Evolutionary conservation across 1,284 basidiomycete genomes (phyloP).

Genomic region (Ganoderma sinense): DNA sequence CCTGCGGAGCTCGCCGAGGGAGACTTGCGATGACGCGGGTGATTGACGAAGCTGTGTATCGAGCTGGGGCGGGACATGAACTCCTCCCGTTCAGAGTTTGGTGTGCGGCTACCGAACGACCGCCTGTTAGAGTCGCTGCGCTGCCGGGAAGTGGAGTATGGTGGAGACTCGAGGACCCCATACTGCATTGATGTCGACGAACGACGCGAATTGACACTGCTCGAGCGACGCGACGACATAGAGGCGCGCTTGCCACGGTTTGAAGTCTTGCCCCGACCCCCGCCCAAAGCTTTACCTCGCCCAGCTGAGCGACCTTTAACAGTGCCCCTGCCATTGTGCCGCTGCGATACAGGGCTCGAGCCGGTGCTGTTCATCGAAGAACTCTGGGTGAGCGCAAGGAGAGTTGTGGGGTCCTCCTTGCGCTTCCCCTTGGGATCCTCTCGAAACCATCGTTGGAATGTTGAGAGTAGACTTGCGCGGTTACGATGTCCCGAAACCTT

Average conservation of each 20-base stretch:
- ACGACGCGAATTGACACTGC: slow-evolving; percentile 81
- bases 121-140: slow-evolving; percentile 58
- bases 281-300: slow-evolving; percentile 40
- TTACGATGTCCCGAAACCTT: slow-evolving; percentile 52
- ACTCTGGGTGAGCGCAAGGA: slow-evolving; percentile 27
- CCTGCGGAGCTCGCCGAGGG: slow-evolving; percentile 79
- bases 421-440: slow-evolving; percentile 80
- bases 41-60: slow-evolving; percentile 67
- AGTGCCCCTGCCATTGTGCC: slow-evolving; percentile 40
- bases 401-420: slow-evolving; percentile 38
- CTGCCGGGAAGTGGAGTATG: slow-evolving; percentile 44
- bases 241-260: slow-evolving; percentile 69
- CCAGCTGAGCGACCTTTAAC: slow-evolving; percentile 59
- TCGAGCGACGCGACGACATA: slow-evolving; percentile 77
- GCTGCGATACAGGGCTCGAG: slow-evolving; percentile 32
- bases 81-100: slow-evolving; percentile 81
- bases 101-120: slow-evolving; percentile 78
- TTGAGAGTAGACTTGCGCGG: slow-evolving; percentile 73
- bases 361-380: slow-evolving; percentile 30
- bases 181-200: slow-evolving; percentile 75
- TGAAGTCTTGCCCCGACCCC: slow-evolving; percentile 33
- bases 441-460: slow-evolving; percentile 83
- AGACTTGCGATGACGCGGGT: slow-evolving; percentile 71
- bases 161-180: slow-evolving; percentile 62
- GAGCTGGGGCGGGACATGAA: slow-evolving; percentile 78